phyloP scores from a whole-genome alignment of 257 asterid genomes.

The Salvia rosmarinus region DNA sequence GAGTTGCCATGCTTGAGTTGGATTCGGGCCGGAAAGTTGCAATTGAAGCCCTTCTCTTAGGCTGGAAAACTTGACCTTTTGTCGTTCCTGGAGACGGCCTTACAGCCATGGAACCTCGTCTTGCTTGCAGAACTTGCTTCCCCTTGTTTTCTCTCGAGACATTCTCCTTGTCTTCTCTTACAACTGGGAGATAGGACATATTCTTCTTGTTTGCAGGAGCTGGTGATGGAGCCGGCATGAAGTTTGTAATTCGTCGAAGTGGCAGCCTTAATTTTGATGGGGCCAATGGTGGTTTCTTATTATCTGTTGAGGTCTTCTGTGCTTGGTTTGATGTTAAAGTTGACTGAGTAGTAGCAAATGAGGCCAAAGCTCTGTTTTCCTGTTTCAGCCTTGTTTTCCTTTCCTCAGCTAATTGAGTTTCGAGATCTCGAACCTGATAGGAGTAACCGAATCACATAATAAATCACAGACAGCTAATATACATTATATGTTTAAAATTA shows the following conservation, averaged over 20 bases:
- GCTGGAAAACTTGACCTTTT: constrained; percentile 57
- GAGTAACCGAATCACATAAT: not conserved
- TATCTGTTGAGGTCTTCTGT: constrained; percentile 52
- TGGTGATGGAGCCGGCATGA: constrained; percentile 56
- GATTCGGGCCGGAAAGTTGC: constrained; percentile 66
- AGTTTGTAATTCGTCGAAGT: constrained; percentile 71
- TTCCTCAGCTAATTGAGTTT: constrained; percentile 84
- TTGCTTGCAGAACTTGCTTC: constrained; percentile 55
- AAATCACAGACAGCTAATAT: not conserved
- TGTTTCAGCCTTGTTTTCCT: constrained; percentile 75
- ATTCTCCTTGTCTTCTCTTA: constrained; percentile 66
- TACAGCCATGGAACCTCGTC: constrained; percentile 72
- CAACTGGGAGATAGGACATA: constrained; percentile 60
- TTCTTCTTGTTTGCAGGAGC: constrained; percentile 46
- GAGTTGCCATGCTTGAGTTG: constrained; percentile 47
- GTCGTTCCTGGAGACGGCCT: constrained; percentile 49
- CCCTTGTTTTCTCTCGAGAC: constrained; percentile 37
- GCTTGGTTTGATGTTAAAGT: constrained; percentile 48
- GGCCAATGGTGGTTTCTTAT: constrained; percentile 82
- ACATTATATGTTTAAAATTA: not conserved
- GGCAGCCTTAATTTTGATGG: constrained; percentile 78
- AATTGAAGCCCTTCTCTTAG: constrained; percentile 79
- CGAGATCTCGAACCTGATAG: constrained; percentile 83
- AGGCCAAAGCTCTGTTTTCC: constrained; percentile 75
- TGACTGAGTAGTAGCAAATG: constrained; percentile 53